phyloP scores from a whole-genome alignment of 176 grass and related monocot species.

The Oryza glumipatula region DNA sequence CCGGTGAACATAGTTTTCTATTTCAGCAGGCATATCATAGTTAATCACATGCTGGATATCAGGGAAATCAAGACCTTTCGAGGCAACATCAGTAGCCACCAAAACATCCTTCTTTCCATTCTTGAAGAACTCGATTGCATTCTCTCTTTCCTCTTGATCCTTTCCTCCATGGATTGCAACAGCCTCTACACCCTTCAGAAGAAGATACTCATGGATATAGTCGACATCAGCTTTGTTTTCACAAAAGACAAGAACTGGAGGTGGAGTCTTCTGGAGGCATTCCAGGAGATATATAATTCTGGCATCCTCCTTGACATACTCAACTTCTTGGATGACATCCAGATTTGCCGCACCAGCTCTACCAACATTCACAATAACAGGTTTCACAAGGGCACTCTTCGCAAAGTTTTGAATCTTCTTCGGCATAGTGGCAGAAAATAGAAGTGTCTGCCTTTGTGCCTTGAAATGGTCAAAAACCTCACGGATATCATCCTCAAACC shows the following conservation, averaged over 20 bases:
- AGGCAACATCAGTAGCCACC: slow-evolving; percentile 95
- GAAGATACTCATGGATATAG: slow-evolving; percentile 95
- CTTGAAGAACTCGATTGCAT: slow-evolving; percentile 83
- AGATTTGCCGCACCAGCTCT: slow-evolving; percentile 95
- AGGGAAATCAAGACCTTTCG: slow-evolving; percentile 95
- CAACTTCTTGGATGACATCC: slow-evolving; percentile 97
- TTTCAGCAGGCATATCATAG: slow-evolving; percentile 94
- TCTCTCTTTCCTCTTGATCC: slow-evolving; percentile 94
- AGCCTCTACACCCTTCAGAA: slow-evolving; percentile 96
- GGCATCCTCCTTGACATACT: slow-evolving; percentile 98
- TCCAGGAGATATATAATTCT: slow-evolving; percentile 91
- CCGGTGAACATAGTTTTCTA: slow-evolving; percentile 93
- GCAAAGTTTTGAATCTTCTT: slow-evolving; percentile 97
- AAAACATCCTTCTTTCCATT: slow-evolving; percentile 80
- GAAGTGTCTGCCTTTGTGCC: slow-evolving; percentile 86
- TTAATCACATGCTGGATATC: slow-evolving; percentile 98
- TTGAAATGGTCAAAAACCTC: slow-evolving; percentile 97
- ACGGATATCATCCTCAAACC: slow-evolving; percentile 96
- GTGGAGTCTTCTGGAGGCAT: slow-evolving; percentile 92
- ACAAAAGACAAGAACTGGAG: slow-evolving; percentile 88
- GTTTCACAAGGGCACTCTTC: slow-evolving; percentile 82
- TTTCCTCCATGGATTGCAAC: slow-evolving; percentile 90
- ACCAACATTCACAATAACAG: slow-evolving; percentile 88
- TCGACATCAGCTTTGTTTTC: slow-evolving; percentile 94
- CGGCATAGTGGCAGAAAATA: slow-evolving; percentile 97